Percentiles rank a stretch among this genome's conserved stretches.
phyloP scores from a whole-genome alignment of 345 rosid genomes.

The Syzygium grande region DNA sequence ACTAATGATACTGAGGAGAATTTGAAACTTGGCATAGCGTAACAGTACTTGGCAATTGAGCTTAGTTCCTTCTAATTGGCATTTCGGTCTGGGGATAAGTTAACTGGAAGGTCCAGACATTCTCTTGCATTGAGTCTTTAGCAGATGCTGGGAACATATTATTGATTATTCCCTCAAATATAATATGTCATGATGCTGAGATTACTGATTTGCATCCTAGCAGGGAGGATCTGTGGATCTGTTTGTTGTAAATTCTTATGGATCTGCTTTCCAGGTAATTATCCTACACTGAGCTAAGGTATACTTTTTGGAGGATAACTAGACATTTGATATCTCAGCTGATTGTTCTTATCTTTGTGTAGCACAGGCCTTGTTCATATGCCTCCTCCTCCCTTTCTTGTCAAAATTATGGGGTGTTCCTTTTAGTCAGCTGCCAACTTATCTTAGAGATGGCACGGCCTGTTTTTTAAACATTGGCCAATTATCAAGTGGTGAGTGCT shows the following conservation, averaged over 20 bases:
- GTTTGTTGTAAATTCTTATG: conserved; percentile 84
- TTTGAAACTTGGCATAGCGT: not conserved
- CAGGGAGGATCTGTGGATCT: conserved; percentile 91
- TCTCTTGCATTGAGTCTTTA: not conserved
- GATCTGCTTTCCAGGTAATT: conserved; percentile 86
- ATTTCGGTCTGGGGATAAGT: not conserved
- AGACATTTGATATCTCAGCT: not conserved
- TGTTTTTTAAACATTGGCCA: conserved; percentile 78
- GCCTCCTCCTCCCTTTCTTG: conserved; percentile 79
- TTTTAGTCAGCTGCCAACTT: conserved; percentile 72
- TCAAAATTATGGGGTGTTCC: conserved; percentile 97
- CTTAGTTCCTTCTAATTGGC: not conserved
- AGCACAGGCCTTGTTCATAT: conserved; percentile 65
- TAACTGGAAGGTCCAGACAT: not conserved
- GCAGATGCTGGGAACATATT: not conserved
- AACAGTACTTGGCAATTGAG: not conserved
- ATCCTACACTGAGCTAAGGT: not conserved
- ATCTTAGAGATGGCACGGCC: conserved; percentile 83
- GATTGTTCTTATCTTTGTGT: conserved; percentile 7
- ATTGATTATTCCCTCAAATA: not conserved
- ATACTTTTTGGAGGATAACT: not conserved
- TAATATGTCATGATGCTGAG: not conserved
- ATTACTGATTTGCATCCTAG: conserved; percentile 7
- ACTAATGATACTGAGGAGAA: not conserved
- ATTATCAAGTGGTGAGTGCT: conserved; percentile 52